These are phyloP conservation scores for Hanseniaspora singularis DNA, from an alignment of 805 yeast species.

Conservation along the genomic window DNA sequence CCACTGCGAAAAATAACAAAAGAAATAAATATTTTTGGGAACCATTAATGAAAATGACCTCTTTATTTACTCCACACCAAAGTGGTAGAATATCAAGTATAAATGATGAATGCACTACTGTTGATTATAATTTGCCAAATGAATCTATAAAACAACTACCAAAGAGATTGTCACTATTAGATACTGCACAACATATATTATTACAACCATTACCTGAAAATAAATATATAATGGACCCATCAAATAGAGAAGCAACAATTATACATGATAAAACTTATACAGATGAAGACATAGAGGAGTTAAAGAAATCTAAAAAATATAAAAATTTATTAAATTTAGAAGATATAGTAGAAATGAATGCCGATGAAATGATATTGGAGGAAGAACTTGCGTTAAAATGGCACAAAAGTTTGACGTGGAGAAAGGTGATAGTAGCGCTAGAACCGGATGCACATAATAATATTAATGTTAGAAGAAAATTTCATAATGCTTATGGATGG, in stretches of 20 bases:
- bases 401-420: constrained; percentile 58
- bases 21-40: constrained; percentile 23
- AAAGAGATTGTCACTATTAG: constrained; percentile 53
- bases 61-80: constrained; percentile 35
- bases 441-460: constrained; percentile 71
- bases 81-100: constrained; percentile 21
- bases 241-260: constrained; percentile 43
- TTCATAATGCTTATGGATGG: constrained; percentile 80
- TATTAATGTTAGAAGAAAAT: constrained; percentile 56
- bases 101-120: constrained; percentile 6
- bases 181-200: constrained; percentile 54
- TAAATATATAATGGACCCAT: constrained; percentile 53
- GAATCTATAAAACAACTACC: too few relatives aligned
- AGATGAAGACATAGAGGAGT: constrained; percentile 37
- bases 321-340: constrained; percentile 5
- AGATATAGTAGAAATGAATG: constrained; percentile 16
- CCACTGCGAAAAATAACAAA: background rate
- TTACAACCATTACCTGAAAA: constrained; percentile 60
- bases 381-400: constrained; percentile 59
- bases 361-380: constrained; percentile 31
- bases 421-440: constrained; percentile 54
- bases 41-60: constrained; percentile 38
- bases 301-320: constrained; percentile 3
- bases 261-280: constrained; percentile 58
- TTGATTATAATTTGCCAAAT: too few relatives aligned